phyloP scores from a whole-genome alignment of 257 asterid species.

The Nicotiana otophora region DNA sequence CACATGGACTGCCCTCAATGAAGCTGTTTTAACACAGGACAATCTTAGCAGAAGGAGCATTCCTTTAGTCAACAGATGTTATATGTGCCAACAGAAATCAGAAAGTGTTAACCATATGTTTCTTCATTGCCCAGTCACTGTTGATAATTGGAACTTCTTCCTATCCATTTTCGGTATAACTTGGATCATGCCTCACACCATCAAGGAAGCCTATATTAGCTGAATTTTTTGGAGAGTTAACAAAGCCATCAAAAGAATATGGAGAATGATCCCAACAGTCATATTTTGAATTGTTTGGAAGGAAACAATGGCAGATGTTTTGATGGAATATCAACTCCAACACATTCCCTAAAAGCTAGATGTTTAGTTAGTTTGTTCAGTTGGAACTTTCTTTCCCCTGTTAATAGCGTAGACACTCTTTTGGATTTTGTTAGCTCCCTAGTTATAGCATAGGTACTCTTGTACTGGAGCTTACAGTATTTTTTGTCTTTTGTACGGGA shows the following conservation, averaged over 20 bases:
- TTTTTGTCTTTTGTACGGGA: too few relatives aligned
- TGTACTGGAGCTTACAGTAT: too few relatives aligned
- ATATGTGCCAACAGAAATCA: not conserved
- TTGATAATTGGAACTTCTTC: not conserved
- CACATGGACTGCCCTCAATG: not conserved
- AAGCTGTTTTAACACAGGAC: too few relatives aligned
- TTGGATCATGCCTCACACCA: not conserved
- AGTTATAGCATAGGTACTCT: too few relatives aligned
- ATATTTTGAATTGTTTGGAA: not conserved
- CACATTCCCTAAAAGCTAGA: not conserved
- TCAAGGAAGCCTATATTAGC: not conserved
- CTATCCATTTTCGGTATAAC: not conserved
- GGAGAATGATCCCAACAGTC: too few relatives aligned
- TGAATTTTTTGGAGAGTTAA: not conserved
- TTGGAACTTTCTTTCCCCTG: not conserved
- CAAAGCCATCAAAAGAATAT: not conserved
- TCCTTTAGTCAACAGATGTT: too few relatives aligned
- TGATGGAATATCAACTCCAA: not conserved
- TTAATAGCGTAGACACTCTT: too few relatives aligned
- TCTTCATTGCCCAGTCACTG: not conserved
- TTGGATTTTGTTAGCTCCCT: too few relatives aligned
- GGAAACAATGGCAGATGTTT: not conserved
- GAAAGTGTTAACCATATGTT: not conserved
- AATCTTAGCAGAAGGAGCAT: too few relatives aligned
- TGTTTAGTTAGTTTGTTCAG: not conserved